phyloP scores from a whole-genome alignment of 2,329 filamentous ascomycete species.

The Cladosporium austrohemisphaericum region DNA sequence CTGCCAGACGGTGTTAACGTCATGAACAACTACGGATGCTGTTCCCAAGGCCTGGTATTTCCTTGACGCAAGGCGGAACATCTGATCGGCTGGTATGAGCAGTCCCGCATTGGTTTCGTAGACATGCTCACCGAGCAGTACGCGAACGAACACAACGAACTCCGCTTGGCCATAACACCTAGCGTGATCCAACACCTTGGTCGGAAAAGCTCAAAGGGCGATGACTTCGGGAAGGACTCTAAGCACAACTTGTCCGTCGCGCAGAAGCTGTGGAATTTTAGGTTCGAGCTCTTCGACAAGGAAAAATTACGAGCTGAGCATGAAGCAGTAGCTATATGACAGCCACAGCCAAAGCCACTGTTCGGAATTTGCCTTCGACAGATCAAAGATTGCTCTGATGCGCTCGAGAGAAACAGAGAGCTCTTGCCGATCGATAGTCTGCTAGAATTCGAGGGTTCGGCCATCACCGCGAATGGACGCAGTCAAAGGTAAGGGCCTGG shows the following conservation, averaged over 20 bases:
- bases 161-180: slow-evolving; percentile 42
- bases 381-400: no score
- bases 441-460: no score
- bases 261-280: slow-evolving; percentile 40
- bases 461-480: no score
- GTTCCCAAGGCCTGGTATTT: slow-evolving; percentile 44
- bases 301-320: slow-evolving; percentile 31
- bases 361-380: no score
- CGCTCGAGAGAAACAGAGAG: no score
- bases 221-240: slow-evolving; percentile 22
- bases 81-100: slow-evolving; percentile 33
- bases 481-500: no score
- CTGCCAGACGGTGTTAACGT: slow-evolving; percentile 36
- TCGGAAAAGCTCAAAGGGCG: slow-evolving; percentile 37
- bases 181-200: slow-evolving; percentile 46
- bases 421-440: no score
- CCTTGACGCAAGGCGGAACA: slow-evolving; percentile 31
- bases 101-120: slow-evolving; percentile 32
- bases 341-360: no score
- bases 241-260: slow-evolving; percentile 31
- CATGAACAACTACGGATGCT: slow-evolving; percentile 44
- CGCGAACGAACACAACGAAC: slow-evolving; percentile 36
- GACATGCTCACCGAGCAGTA: slow-evolving; percentile 42
- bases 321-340: slow-evolving; percentile 1
- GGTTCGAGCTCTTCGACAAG: slow-evolving; percentile 34